These are phyloP conservation scores for Allium cepa DNA, from an alignment of 106 monocot species.

Conservation along the genomic window DNA sequence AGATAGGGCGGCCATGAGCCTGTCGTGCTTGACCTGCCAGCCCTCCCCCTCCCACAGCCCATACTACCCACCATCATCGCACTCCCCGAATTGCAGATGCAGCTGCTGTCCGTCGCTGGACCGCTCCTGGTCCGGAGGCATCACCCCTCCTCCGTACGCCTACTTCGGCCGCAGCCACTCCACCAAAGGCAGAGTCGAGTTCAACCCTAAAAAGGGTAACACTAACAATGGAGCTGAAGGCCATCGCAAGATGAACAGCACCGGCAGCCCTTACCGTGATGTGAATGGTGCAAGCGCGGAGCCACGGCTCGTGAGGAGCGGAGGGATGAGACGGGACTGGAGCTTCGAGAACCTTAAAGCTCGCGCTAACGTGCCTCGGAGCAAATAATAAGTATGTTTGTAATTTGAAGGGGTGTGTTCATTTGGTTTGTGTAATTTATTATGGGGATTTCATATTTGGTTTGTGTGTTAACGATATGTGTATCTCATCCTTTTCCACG, in stretches of 20 bases:
- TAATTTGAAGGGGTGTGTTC: no score
- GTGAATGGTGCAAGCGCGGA: constrained; percentile 1
- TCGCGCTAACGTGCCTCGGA: not conserved
- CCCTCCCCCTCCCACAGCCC: not conserved
- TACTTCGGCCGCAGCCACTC: constrained; percentile 5
- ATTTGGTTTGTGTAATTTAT: no score
- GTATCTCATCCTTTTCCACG: no score
- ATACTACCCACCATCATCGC: not conserved
- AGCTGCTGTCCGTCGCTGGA: constrained; percentile 16
- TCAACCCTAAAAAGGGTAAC: not conserved
- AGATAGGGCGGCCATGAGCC: not conserved
- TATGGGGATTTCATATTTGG: no score
- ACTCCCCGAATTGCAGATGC: not conserved
- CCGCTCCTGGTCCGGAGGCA: constrained; percentile 12
- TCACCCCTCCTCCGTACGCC: constrained; percentile 8
- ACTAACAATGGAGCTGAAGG: not conserved
- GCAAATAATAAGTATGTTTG: no score
- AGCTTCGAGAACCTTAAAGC: constrained; percentile 36
- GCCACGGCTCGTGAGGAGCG: constrained; percentile 28
- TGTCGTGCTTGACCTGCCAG: constrained; percentile 17
- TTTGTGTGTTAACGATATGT: no score
- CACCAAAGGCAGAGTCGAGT: not conserved
- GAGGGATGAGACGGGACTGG: constrained; percentile 48
- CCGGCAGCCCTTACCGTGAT: not conserved
- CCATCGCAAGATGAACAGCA: not conserved